Conservation (phyloP, 2,329 filamentous ascomycete genomes). For the Aspergillus proliferans region DNA sequence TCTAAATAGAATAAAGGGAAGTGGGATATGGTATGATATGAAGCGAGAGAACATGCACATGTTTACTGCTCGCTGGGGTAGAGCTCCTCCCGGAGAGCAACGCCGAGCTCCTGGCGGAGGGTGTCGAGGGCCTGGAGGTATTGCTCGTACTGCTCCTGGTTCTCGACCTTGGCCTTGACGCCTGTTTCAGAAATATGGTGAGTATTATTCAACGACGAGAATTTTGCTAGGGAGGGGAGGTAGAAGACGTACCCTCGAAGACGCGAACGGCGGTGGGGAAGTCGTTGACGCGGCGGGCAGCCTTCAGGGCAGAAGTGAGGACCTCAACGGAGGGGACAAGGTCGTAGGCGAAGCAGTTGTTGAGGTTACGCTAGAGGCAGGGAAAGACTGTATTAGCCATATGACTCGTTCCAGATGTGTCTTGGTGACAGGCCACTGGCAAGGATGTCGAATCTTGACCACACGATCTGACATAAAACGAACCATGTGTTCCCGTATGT, state of each 20-base stretch:
- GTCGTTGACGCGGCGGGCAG: slow-evolving; percentile 94
- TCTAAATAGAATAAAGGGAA: slow-evolving; percentile 10
- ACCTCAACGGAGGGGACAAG: slow-evolving; percentile 92
- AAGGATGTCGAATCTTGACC: neutral
- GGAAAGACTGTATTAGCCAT: slow-evolving; percentile 5
- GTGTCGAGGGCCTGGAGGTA: slow-evolving; percentile 82
- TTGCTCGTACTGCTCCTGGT: slow-evolving; percentile 97
- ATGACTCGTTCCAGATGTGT: neutral
- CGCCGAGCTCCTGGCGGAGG: slow-evolving; percentile 86
- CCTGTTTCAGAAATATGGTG: slow-evolving; percentile 47
- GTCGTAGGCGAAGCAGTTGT: slow-evolving; percentile 99
- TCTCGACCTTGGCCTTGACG: slow-evolving; percentile 99
- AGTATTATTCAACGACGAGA: neutral
- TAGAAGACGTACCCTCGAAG: slow-evolving; percentile 71
- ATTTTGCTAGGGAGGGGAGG: slow-evolving; percentile 2
- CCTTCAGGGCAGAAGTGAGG: slow-evolving; percentile 83
- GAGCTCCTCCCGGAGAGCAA: slow-evolving; percentile 85
- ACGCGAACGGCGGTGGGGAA: slow-evolving; percentile 96
- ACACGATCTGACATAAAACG: neutral
- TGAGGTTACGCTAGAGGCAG: slow-evolving; percentile 70
- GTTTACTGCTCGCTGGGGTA: slow-evolving; percentile 58
- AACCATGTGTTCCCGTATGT: slow-evolving; percentile 6
- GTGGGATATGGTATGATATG: slow-evolving; percentile 10
- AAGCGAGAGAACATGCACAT: slow-evolving; percentile 6
- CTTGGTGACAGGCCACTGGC: neutral